phyloP scores from a whole-genome alignment of 2,329 filamentous ascomycete genomes.

The Zasmidium angulare region DNA sequence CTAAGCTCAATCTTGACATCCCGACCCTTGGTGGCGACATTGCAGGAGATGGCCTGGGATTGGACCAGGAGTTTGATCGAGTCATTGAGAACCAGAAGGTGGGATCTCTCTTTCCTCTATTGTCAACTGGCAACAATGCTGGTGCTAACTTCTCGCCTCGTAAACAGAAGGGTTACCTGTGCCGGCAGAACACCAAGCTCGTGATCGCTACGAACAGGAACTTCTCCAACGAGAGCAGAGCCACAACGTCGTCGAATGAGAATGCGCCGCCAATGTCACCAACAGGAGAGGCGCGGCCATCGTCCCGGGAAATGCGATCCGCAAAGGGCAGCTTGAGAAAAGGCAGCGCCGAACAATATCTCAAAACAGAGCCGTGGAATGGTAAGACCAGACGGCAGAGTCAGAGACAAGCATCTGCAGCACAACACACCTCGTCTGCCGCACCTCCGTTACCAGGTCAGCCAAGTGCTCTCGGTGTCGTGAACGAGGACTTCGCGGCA shows the following conservation, averaged over 20 bases:
- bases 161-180: constrained; percentile 93
- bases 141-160: constrained; percentile 48
- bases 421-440: constrained; percentile 53
- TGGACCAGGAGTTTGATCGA: constrained; percentile 90
- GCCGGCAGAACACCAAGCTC: constrained; percentile 97
- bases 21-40: constrained; percentile 70
- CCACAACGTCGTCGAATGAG: constrained; percentile 43
- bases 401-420: constrained; percentile 56
- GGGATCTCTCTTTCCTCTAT: constrained; percentile 44
- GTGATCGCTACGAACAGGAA: constrained; percentile 78
- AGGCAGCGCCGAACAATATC: constrained; percentile 76
- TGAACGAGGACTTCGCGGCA: constrained; percentile 67
- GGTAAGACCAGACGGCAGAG: constrained; percentile 70
- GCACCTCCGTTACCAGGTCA: constrained; percentile 85
- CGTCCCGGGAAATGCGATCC: constrained; percentile 52
- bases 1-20: constrained; percentile 61
- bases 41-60: constrained; percentile 75
- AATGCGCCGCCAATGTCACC: constrained; percentile 50
- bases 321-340: constrained; percentile 70
- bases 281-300: constrained; percentile 41
- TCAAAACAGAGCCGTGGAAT: constrained; percentile 98
- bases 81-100: constrained; percentile 98
- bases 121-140: constrained; percentile 15
- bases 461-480: constrained; percentile 66
- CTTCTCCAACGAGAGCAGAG: constrained; percentile 42